Conservation (phyloP, 768 basidiomycete species). For the Lactifluus volemus region DNA sequence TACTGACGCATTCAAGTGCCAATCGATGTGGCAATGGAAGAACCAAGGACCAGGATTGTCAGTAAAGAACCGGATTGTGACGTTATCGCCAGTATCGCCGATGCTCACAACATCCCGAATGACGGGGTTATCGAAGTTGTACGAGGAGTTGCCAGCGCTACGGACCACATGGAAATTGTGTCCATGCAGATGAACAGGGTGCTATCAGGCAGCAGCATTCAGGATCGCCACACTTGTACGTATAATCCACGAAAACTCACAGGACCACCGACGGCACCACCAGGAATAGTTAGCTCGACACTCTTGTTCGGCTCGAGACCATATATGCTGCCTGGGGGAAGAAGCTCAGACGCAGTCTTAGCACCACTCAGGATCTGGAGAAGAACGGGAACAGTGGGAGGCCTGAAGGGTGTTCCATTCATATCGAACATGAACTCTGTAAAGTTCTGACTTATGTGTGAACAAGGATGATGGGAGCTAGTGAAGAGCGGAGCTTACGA, state of each 20-base stretch:
- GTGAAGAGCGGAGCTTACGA: constrained; percentile 11
- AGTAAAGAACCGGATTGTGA: constrained; percentile 24
- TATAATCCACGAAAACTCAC: not conserved
- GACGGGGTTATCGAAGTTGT: constrained; percentile 17
- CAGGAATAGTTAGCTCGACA: constrained; percentile 41
- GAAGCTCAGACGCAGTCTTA: constrained; percentile 35
- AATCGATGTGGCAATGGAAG: constrained; percentile 27
- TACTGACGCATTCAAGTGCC: constrained; percentile 32
- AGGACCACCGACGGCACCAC: constrained; percentile 29
- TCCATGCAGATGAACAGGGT: constrained; percentile 18
- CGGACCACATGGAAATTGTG: constrained; percentile 10
- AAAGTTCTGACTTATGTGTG: not conserved
- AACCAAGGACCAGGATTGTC: constrained; percentile 26
- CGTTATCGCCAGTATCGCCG: constrained; percentile 3
- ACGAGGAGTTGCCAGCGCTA: constrained; percentile 3
- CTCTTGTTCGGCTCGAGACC: constrained; percentile 37
- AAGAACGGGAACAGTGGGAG: constrained; percentile 8
- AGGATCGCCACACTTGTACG: not conserved
- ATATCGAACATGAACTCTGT: not conserved
- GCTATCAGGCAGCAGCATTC: not conserved
- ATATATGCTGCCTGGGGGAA: constrained; percentile 43
- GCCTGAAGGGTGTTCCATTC: not conserved
- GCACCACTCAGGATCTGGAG: constrained; percentile 48
- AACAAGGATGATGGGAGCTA: not conserved
- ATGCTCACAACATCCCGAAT: constrained; percentile 21